Base-by-base conservation (phyloP, 352 stramenopile genomes). In the Peronospora belbahrii region DNA sequence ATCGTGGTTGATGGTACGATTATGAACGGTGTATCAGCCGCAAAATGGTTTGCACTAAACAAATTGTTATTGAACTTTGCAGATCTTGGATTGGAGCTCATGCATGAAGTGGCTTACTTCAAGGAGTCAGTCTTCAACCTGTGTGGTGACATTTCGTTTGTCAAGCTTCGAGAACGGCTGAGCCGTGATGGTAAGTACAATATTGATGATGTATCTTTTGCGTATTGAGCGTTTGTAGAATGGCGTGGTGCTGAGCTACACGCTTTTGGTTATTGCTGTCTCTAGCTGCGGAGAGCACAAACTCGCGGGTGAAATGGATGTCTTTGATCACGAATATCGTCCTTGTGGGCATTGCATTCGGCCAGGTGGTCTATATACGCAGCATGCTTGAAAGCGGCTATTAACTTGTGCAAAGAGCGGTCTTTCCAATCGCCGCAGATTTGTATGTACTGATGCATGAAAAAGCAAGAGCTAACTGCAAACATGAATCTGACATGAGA, bases 361-460 rank as follows among this genome's bases (percentile, higher is more conserved):
- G 58, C n/a, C 81, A 92, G 47, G 77, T 92, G 31, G 50, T 92
- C 44, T 89, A 88, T 68, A 88, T 92, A 39, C 81, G 81, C 39
- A 74, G 59, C 39, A 82, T 92, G 68, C 71, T 92, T 14, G 75
- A 89, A 44, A 75, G 56, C 38, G 69, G 73, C 41, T 87, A 86
- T 57, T 90, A 83, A 59, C 14, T 4, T 14, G 42, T 15, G 20
- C 23, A 36, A 7, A n/a, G 2, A 22, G 11, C 31, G 46, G 38
- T 34, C 30, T 27, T 8, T 42, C 3, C 4, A 17, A 34, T 14
- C 32, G 18, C 9, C 2, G n/a, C 14, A 18, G 25, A 52, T 31
- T 24, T 13, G 6, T 34, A 31, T 44, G 4, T 13, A 30, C 22
- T 18, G 42, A 14, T 41, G 32, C 25, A 42, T 42, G 19, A 40